Evolutionary conservation across 352 stramenopile genomes (phyloP), one percentile per base, ranked within the genome.

Genomic region (Peronospora belbahrii): DNA sequence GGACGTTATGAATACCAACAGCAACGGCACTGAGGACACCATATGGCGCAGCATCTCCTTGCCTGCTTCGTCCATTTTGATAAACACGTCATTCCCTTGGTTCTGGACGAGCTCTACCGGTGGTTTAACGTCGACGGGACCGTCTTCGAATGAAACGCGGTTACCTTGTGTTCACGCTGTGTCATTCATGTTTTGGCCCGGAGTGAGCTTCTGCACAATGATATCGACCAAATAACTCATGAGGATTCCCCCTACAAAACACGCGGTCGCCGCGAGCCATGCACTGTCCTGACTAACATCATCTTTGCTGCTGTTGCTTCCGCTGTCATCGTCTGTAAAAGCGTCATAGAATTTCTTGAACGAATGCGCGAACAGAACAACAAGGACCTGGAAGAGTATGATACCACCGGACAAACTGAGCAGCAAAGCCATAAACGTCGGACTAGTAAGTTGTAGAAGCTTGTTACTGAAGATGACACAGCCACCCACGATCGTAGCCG

Each of bases 1-100:
- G 95, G 37, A 99, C 93, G 62, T 98, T 98, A 68, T 99, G 95
- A 33, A 98, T 68, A 4, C 62, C 90, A 43, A 98, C 96, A 0
- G 95, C 89, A 4, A 98, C 46, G 2, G 91, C 96, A 13, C 88
- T 98, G 31, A 95, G 74, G 5, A 98, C 39, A 8, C 89, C 75
- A 96, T 96, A 5, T 69, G 61, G 6, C 91, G 67, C n/a, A 97
- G 70, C 44, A 64, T 62, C 11, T 69, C 48, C 30, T 77, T 72
- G 0, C 65, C 59, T 4, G 57, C 37, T 37, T 85, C 62, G 34
- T 68, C 59, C 41, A 82, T 64, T 36, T 67, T 67, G 41, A 68
- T 48, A 23, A 66, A 62, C 10, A 62, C 20, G 13, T 62, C 51
- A 2, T 48, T 17, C 11, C 61, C 61, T 2, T 42, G 38, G 18